These are phyloP conservation scores for Suhomyces xylopsoci DNA, from an alignment of 805 yeast species.

Conservation along the genomic window DNA sequence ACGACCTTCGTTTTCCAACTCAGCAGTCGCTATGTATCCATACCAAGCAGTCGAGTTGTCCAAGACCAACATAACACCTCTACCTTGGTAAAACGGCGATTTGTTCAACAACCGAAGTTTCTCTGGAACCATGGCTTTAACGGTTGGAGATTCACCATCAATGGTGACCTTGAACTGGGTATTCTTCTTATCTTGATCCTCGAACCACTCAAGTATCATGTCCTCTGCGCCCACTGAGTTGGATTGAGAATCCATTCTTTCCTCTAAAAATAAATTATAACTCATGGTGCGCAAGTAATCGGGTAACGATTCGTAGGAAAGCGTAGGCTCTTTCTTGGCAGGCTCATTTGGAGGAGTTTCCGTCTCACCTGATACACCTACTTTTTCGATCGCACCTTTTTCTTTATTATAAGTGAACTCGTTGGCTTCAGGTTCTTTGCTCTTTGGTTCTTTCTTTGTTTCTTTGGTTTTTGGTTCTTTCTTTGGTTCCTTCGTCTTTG, in stretches of 20 bases:
- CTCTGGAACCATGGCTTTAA: slow-evolving; percentile 48
- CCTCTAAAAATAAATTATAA: slow-evolving; percentile 61
- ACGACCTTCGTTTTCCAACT: slow-evolving; percentile 12
- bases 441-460: neutral
- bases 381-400: neutral
- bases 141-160: slow-evolving; percentile 47
- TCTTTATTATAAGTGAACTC: neutral
- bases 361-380: neutral
- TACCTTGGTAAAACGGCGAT: slow-evolving; percentile 57
- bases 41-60: slow-evolving; percentile 57
- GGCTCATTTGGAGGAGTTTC: neutral
- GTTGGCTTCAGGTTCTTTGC: neutral
- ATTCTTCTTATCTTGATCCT: slow-evolving; percentile 40
- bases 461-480: neutral
- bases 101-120: slow-evolving; percentile 50
- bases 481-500: neutral
- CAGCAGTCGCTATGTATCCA: slow-evolving; percentile 49
- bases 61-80: slow-evolving; percentile 54
- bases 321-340: slow-evolving; percentile 28
- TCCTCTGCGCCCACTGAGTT: slow-evolving; percentile 36
- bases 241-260: slow-evolving; percentile 43
- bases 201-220: slow-evolving; percentile 51
- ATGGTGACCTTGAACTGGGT: slow-evolving; percentile 42
- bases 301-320: slow-evolving; percentile 47
- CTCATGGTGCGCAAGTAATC: slow-evolving; percentile 59